Percentiles rank a stretch among this genome's conserved stretches.
These are phyloP conservation scores for Cajanus cajan DNA, from an alignment of 306 rosid genomes.

Conservation along the genomic window DNA sequence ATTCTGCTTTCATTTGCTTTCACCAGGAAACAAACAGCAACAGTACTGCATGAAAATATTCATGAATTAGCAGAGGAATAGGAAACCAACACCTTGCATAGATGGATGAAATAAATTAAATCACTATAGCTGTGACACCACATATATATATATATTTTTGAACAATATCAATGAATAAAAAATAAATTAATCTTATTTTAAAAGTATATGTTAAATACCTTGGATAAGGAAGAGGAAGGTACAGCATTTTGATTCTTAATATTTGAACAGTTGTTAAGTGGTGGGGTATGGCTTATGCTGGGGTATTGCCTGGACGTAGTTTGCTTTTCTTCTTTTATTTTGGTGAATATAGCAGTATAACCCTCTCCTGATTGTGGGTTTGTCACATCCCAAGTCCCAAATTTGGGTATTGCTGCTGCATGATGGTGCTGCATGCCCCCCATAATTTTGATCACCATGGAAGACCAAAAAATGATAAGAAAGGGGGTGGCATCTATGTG, in stretches of 20 bases:
- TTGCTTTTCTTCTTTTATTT: slow-evolving; percentile 32
- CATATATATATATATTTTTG: no score
- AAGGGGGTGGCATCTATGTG: no score
- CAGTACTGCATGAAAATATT: slow-evolving; percentile 30
- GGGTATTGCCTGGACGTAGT: not conserved
- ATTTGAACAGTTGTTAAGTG: slow-evolving; percentile 21
- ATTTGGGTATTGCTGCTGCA: slow-evolving; percentile 27
- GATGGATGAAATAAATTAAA: not conserved
- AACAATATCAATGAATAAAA: not conserved
- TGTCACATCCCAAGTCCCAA: slow-evolving; percentile 35
- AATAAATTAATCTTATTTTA: no score
- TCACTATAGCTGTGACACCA: not conserved
- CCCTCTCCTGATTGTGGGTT: slow-evolving; percentile 38
- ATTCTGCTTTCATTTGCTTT: slow-evolving; percentile 17
- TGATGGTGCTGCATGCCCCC: slow-evolving; percentile 2
- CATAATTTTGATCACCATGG: not conserved
- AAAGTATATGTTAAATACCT: slow-evolving; percentile 21
- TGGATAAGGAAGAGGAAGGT: slow-evolving; percentile 8
- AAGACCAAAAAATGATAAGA: not conserved
- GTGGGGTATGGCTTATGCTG: not conserved
- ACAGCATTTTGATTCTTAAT: not conserved
- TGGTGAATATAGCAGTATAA: slow-evolving; percentile 26
- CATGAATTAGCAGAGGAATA: not conserved
- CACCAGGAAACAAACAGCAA: slow-evolving; percentile 32
- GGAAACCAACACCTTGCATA: not conserved